Evolutionary conservation across 306 rosid species (phyloP), one percentile per base, ranked within the genome.

Genomic region (Elaeagnus macrophylla): DNA sequence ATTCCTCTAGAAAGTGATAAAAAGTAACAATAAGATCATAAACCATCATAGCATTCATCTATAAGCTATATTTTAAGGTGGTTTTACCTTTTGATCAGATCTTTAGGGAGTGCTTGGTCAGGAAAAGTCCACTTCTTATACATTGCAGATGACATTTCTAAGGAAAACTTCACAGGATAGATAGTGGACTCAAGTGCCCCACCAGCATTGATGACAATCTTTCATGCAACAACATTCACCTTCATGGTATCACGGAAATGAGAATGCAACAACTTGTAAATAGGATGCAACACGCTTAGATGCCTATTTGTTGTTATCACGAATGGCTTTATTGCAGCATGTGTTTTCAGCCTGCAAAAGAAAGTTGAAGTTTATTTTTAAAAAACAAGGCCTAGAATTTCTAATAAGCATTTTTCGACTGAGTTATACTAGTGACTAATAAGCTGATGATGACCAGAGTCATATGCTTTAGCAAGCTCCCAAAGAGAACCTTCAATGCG

Each of bases 401-500:
- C 39, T 17, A 42, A n/a, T n/a, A n/a, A 58, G 48, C 11, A 65
- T 53, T 17, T 25, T 39, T 38, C 37, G 38, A 46, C 44, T 67
- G 50, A 12, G 57, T 3, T 12, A 36, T 76, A 86, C 95, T 83
- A 81, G 54, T 86, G 93, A 62, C 81, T 76, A 25, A 81, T 40
- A 17, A 87, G 93, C 20, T 81, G 76, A 71, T 87, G 95, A 56
- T 69, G 54, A 12, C 93, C 93, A 72, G 60, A 76, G 63, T 83
- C 94, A 3, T 81, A 80, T n/a, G 79, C 71, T 69, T 90, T 86
- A 7, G 95, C 97, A 19, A 86, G 43, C 48, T 77, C 83, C 97
- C 97, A 86, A 3, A 78, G 50, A 51, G 82, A 74, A 25, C 60
- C 60, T 55, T 79, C 76, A 38, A 83, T 72, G 10, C 91, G 88